Evolutionary conservation across 1,139 yeast genomes (phyloP), one percentile per base, ranked within the genome.

Genomic region (Kodamaea arcana): DNA sequence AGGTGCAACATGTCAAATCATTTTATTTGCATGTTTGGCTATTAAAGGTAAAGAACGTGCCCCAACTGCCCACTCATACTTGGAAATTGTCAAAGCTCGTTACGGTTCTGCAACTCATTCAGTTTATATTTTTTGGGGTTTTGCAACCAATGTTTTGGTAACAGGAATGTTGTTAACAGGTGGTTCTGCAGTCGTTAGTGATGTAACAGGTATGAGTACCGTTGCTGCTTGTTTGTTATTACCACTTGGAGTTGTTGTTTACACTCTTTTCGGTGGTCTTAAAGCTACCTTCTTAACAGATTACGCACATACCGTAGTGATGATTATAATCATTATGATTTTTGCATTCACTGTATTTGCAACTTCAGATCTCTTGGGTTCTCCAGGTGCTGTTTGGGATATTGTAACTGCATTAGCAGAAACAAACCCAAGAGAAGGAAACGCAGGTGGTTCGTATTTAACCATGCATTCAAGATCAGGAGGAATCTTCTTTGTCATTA

Each of bases 241-340:
- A 34, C 95, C 96, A 2, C 62, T 87, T 21, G 94, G 95, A 44
- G 94, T 85, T 31, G 80, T 85, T 26, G 61, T 84, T 29, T 87
- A 86, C 60, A 87, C 95, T 3, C 60, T 86, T 37, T 83, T 84
- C 47, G 96, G 96, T 42, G 96, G 96, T 51, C 75, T 88, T 51
- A 86, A 83, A 56, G 94, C 96, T 17, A 87, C 95, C 4, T 85
- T 87, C 59, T 65, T 87, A 51, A 86, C 95, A 6, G 97, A 87
- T 58, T 88, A 83, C 54, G 76, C 80, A 37, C 95, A 87, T 60
- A 87, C 78, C 2, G 78, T 49, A 34, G 78, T 78, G 33, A 77
- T 80, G 50, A 67, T 80, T 31, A 71, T 75, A 29, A 78, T 82
- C 45, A 71, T 80, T 36, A 56, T 81, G 58, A 66, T 75, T 12